A percentile compares a stretch with the other conserved stretches of the same genome.
Conservation (phyloP, 2,329 filamentous ascomycete species). For the Pseudogymnoascus sp. region DNA sequence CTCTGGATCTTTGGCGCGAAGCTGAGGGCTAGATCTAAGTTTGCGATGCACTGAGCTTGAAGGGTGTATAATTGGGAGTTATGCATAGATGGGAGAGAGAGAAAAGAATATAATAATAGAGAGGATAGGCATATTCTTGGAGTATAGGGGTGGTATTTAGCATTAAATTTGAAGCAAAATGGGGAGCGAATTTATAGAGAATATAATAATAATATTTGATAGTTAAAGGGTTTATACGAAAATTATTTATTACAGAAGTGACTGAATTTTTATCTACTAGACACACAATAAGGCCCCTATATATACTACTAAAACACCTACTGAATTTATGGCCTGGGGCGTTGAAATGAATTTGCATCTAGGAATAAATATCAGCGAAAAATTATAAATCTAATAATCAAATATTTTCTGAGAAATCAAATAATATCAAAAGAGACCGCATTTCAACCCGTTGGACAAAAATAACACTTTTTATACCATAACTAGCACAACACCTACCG, state of each 20-base stretch:
- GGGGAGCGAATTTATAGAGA: neutral
- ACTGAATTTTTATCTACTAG: neutral
- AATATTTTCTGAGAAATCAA: neutral
- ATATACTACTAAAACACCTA: neutral
- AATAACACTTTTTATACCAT: neutral
- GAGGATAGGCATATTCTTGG: neutral
- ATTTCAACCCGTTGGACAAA: neutral
- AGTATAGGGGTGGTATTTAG: neutral
- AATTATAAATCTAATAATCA: too few species aligned
- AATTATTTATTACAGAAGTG: neutral
- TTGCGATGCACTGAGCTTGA: slow-evolving; percentile 17
- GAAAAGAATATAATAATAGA: neutral
- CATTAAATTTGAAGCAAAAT: neutral
- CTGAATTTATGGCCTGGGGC: too few species aligned
- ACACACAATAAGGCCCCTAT: neutral
- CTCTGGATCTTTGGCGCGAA: slow-evolving; percentile 22
- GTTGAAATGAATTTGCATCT: too few species aligned
- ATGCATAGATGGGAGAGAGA: neutral
- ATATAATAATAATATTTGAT: neutral
- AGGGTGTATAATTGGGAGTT: neutral
- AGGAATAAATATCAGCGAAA: too few species aligned
- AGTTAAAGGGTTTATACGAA: neutral
- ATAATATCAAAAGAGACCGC: neutral
- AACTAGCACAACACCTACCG: neutral
- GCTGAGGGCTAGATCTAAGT: slow-evolving; percentile 24